Conservation (phyloP, 2,329 filamentous ascomycete genomes). For the Fusarium guadeloupense region DNA sequence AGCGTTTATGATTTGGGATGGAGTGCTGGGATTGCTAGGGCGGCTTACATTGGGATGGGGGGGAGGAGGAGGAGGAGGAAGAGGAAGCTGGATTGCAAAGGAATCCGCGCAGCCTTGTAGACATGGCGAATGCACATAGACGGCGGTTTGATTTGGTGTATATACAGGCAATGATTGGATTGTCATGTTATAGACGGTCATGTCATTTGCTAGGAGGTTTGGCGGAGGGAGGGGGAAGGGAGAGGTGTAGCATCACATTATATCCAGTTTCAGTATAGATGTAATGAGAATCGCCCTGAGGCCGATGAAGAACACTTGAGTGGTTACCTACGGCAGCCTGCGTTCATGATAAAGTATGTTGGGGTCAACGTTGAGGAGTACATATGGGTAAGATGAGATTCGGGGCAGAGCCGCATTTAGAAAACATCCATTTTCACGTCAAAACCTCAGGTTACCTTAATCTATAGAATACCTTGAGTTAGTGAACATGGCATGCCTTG, state of each 20-base stretch:
- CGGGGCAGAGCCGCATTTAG: background rate
- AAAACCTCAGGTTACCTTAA: too few species aligned
- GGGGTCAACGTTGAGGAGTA: background rate
- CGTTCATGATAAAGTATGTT: background rate
- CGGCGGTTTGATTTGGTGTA: constrained; percentile 24
- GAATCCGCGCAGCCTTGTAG: constrained; percentile 25
- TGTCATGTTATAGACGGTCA: constrained; percentile 10
- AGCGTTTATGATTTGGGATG: constrained; percentile 37
- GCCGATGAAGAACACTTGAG: background rate
- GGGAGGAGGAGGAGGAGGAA: constrained; percentile 18
- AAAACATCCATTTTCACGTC: background rate
- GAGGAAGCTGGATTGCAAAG: constrained; percentile 26
- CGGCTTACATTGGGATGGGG: constrained; percentile 14
- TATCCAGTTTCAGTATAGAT: constrained; percentile 17
- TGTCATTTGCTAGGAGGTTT: too few species aligned
- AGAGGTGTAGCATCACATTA: constrained; percentile 6
- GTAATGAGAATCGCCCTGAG: constrained; percentile 17
- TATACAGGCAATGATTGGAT: constrained; percentile 12
- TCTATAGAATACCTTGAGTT: too few species aligned
- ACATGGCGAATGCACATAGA: constrained; percentile 33
- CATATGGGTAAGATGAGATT: background rate
- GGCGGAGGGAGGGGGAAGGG: background rate
- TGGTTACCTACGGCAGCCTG: background rate
- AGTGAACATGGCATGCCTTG: too few species aligned
- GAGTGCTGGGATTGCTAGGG: constrained; percentile 23